Evolutionary conservation across 306 rosid genomes (phyloP).

Genomic region (Hippophae gyantsensis): DNA sequence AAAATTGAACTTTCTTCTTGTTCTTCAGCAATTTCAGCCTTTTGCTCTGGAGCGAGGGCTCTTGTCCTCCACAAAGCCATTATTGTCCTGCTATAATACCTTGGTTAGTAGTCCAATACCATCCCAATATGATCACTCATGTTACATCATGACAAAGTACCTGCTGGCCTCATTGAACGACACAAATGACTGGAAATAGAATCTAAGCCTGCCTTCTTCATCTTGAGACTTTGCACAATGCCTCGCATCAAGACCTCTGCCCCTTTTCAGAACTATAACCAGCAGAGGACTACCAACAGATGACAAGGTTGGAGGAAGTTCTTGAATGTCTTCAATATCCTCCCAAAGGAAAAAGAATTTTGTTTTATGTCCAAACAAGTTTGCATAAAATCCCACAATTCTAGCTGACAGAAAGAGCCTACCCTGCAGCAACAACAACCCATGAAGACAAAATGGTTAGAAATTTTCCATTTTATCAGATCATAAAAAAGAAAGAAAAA

Average conservation of each 20-base stretch:
- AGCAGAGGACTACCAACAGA: slow-evolving; percentile 75
- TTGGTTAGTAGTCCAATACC: not conserved
- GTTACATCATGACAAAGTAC: slow-evolving; percentile 20
- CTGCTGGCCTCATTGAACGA: slow-evolving; percentile 64
- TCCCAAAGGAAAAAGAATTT: slow-evolving; percentile 90
- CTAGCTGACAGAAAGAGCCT: slow-evolving; percentile 73
- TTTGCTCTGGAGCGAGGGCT: slow-evolving; percentile 38
- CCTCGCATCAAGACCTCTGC: slow-evolving; percentile 69
- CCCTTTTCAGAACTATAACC: slow-evolving; percentile 50
- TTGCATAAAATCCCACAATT: slow-evolving; percentile 68
- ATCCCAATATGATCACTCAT: not conserved
- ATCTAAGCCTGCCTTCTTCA: slow-evolving; percentile 81
- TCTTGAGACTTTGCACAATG: slow-evolving; percentile 79
- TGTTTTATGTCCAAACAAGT: slow-evolving; percentile 80
- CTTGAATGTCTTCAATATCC: slow-evolving; percentile 71
- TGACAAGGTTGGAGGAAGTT: slow-evolving; percentile 59
- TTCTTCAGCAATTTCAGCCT: slow-evolving; percentile 42
- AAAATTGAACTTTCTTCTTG: slow-evolving; percentile 39
- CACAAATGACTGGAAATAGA: slow-evolving; percentile 76
- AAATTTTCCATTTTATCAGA: too few relatives aligned
- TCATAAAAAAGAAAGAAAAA: too few relatives aligned
- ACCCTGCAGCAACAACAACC: slow-evolving; percentile 45
- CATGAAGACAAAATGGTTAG: not conserved
- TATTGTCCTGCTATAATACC: slow-evolving; percentile 42
- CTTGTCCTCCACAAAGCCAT: slow-evolving; percentile 78